A percentile compares a stretch with the other conserved stretches of the same genome.
Conservation (phyloP, 2,329 filamentous ascomycete genomes). For the Colletotrichum tofieldiae region DNA sequence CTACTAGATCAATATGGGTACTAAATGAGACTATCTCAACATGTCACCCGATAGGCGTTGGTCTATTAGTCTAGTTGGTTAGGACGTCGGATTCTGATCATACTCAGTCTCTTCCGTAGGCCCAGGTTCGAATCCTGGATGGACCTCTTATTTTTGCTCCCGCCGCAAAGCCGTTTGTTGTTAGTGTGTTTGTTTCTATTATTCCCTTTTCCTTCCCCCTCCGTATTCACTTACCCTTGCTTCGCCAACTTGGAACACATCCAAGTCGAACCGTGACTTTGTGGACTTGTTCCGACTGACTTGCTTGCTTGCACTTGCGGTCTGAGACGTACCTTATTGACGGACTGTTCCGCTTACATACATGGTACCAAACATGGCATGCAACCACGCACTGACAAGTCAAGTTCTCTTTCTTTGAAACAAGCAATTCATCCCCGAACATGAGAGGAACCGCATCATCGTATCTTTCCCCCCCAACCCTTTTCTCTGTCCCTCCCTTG, state of each 20-base stretch:
- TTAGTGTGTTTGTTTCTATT: too few relatives aligned
- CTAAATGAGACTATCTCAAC: fast-evolving
- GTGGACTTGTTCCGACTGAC: constrained; percentile 8
- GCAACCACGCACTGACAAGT: constrained; percentile 25
- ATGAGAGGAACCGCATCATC: constrained; percentile 26
- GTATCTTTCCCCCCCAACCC: not conserved
- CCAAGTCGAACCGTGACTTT: not conserved
- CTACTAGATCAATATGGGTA: not conserved
- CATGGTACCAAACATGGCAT: constrained; percentile 8
- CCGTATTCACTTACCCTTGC: too few relatives aligned
- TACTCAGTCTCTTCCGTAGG: constrained; percentile 32
- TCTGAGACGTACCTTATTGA: constrained; percentile 12
- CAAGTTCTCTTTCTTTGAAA: constrained; percentile 19
- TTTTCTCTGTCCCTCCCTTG: not conserved
- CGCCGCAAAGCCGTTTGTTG: too few relatives aligned
- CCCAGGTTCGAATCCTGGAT: constrained; percentile 44
- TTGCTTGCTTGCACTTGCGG: constrained; percentile 1
- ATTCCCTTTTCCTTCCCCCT: too few relatives aligned
- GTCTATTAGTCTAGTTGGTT: constrained; percentile 45
- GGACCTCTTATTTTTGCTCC: constrained; percentile 27
- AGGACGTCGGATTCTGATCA: constrained; percentile 43
- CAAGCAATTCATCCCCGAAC: constrained; percentile 36
- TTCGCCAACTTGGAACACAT: too few relatives aligned
- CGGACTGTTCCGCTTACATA: not conserved
- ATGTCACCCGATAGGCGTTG: not conserved